These are phyloP conservation scores for Cercospora brassicicola DNA, from an alignment of 2,329 filamentous ascomycete genomes.

Conservation along the genomic window DNA sequence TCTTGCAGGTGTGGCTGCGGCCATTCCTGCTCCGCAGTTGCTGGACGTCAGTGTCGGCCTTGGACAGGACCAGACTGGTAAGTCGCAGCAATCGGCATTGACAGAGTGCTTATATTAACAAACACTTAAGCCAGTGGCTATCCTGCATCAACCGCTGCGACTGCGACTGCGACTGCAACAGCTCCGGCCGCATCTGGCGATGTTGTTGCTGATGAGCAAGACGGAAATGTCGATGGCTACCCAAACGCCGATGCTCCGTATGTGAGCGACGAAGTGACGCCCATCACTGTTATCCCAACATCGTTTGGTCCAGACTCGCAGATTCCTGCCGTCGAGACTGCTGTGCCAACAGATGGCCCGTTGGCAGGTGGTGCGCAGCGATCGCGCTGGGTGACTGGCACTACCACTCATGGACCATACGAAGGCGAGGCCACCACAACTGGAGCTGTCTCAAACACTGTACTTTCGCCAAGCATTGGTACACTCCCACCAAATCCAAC, in stretches of 20 bases:
- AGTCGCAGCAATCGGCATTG: not conserved
- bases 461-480: slow-evolving; percentile 60
- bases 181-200: not conserved
- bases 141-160: not conserved
- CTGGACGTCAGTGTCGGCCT: not conserved
- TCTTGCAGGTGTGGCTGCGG: slow-evolving; percentile 17
- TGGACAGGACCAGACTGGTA: not conserved
- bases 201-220: slow-evolving; percentile 29
- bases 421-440: slow-evolving; percentile 67
- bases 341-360: slow-evolving; percentile 34
- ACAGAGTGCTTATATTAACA: not conserved
- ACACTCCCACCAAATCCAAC: slow-evolving; percentile 59
- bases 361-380: slow-evolving; percentile 47
- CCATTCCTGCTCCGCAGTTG: slow-evolving; percentile 18
- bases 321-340: slow-evolving; percentile 42
- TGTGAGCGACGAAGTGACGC: slow-evolving; percentile 38
- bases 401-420: slow-evolving; percentile 69
- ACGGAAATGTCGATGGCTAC: slow-evolving; percentile 44
- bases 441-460: slow-evolving; percentile 63
- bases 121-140: not conserved
- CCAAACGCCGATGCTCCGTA: slow-evolving; percentile 48
- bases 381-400: slow-evolving; percentile 55
- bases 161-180: slow-evolving; percentile 5
- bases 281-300: slow-evolving; percentile 41
- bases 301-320: slow-evolving; percentile 49